phyloP scores from a whole-genome alignment of 225 moss, liverwort and hornwort species.

The Physcomitrellopsis africana region DNA sequence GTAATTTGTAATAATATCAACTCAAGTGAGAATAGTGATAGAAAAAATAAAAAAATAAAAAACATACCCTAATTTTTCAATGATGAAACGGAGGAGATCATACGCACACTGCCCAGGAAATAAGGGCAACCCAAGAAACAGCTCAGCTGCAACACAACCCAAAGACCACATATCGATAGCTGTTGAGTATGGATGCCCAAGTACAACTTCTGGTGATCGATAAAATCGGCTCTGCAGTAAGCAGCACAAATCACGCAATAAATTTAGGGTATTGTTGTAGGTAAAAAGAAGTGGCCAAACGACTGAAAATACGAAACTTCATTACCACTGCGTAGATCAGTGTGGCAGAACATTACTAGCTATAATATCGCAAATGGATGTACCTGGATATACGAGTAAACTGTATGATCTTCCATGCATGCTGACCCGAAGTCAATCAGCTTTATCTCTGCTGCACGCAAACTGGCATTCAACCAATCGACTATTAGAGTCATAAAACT shows the following conservation, averaged over 20 bases:
- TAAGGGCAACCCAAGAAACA: slow-evolving; percentile 83
- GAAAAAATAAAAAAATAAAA: not conserved
- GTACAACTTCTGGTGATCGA: slow-evolving; percentile 87
- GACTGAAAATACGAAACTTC: not conserved
- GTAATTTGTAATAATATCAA: not conserved
- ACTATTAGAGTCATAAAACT: slow-evolving; percentile 2
- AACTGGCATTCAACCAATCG: slow-evolving; percentile 26
- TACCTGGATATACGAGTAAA: slow-evolving; percentile 82
- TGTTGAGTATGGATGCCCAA: slow-evolving; percentile 74
- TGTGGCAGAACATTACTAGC: slow-evolving; percentile 5
- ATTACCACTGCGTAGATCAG: not conserved
- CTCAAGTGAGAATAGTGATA: not conserved
- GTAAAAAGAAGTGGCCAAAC: slow-evolving; percentile 10
- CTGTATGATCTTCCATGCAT: slow-evolving; percentile 75
- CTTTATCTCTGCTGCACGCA: slow-evolving; percentile 60
- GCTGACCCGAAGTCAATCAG: slow-evolving; percentile 90
- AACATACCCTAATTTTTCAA: slow-evolving; percentile 73
- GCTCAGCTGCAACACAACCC: slow-evolving; percentile 89
- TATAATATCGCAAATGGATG: not conserved
- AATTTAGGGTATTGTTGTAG: slow-evolving; percentile 15
- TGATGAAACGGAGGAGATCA: slow-evolving; percentile 77
- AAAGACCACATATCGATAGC: slow-evolving; percentile 95
- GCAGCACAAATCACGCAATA: slow-evolving; percentile 13
- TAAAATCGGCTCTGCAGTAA: slow-evolving; percentile 83
- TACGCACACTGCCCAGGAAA: slow-evolving; percentile 81